A percentile compares a stretch with the other conserved stretches of the same genome.
Conservation (phyloP, 495 filamentous ascomycete genomes). For the Glonium stellatum region DNA sequence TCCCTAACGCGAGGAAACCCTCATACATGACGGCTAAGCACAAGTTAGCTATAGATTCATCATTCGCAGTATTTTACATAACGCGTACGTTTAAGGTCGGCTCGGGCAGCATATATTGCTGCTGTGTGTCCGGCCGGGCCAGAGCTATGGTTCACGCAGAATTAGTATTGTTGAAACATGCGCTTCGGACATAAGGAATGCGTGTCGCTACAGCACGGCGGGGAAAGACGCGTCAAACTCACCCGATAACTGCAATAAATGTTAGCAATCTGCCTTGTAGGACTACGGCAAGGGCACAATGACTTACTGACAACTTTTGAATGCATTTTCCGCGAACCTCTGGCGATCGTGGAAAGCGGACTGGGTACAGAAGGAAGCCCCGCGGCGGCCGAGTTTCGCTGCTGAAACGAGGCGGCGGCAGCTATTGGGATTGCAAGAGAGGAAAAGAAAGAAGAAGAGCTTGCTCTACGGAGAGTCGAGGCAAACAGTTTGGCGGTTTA, state of each 20-base stretch:
- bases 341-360: conserved; percentile 28
- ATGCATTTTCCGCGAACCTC: conserved; percentile 35
- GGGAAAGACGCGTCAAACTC: conserved; percentile 18
- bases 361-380: conserved; percentile 34
- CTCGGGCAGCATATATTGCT: conserved; percentile 89
- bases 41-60: conserved; percentile 8
- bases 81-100: conserved; percentile 66
- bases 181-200: not conserved
- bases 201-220: not conserved
- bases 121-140: conserved; percentile 97
- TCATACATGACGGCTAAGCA: conserved; percentile 77
- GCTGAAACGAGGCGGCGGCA: conserved; percentile 58
- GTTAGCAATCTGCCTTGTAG: conserved; percentile 13
- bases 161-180: conserved; percentile 23
- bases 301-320: conserved; percentile 38
- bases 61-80: not conserved
- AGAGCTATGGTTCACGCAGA: conserved; percentile 54
- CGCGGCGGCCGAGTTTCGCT: conserved; percentile 39
- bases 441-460: conserved; percentile 53
- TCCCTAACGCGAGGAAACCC: conserved; percentile 94
- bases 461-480: conserved; percentile 60
- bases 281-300: not conserved
- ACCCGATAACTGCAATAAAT: conserved; percentile 32
- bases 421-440: conserved; percentile 52
- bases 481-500: conserved; percentile 73